Percentiles rank a stretch among this genome's conserved stretches.
Evolutionary conservation across 1,139 yeast genomes (phyloP).

Genomic region (Eremothecium sinecaudum): DNA sequence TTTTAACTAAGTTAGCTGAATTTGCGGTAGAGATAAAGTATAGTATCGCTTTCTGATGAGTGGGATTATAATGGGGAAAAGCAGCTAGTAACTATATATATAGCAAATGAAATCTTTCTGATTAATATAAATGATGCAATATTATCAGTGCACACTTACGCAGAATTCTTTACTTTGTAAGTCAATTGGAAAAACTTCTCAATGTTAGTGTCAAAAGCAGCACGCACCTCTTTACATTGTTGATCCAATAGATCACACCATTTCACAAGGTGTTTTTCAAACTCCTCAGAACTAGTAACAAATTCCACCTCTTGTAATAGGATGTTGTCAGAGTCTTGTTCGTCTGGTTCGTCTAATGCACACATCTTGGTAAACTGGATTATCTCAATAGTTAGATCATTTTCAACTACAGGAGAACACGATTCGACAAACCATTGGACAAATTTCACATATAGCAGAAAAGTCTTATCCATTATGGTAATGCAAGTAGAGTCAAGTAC

Average conservation of each 20-base stretch:
- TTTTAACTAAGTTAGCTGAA: too few species aligned
- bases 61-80: too few species aligned
- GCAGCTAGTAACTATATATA: too few species aligned
- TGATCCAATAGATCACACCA: slow-evolving; percentile 19
- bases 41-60: too few species aligned
- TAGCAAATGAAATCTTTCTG: too few species aligned
- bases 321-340: slow-evolving; percentile 26
- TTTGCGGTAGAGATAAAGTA: too few species aligned
- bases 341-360: slow-evolving; percentile 25
- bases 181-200: too few species aligned
- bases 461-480: slow-evolving; percentile 24
- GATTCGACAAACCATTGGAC: slow-evolving; percentile 31
- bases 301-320: slow-evolving; percentile 27
- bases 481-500: slow-evolving; percentile 20
- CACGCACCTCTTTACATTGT: slow-evolving; percentile 11
- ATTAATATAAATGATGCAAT: too few species aligned
- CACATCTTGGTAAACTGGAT: slow-evolving; percentile 26
- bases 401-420: slow-evolving; percentile 10
- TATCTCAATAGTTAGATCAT: slow-evolving; percentile 23
- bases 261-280: slow-evolving; percentile 15
- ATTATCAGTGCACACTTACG: too few species aligned
- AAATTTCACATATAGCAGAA: slow-evolving; percentile 29
- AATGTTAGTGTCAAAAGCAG: slow-evolving; percentile 14
- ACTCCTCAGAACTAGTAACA: slow-evolving; percentile 22
- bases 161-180: too few species aligned